Conservation (phyloP, 192 early-diverging fungal species). For the Spinellus fusiger region DNA sequence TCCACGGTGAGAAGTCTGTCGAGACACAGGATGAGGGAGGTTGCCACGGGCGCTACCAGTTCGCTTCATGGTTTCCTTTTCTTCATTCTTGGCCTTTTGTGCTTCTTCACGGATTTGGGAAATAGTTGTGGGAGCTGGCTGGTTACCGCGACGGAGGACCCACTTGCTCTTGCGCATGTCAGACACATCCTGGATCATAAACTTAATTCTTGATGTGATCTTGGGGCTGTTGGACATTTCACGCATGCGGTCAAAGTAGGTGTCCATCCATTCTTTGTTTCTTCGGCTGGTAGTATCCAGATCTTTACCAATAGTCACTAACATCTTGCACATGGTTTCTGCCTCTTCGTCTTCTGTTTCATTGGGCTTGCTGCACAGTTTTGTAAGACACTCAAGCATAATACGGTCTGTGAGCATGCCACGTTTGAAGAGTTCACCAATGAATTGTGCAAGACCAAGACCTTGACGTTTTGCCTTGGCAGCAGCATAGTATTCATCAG, state of each 20-base stretch:
- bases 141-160: slow-evolving; percentile 55
- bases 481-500: slow-evolving; percentile 77
- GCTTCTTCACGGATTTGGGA: slow-evolving; percentile 83
- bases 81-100: slow-evolving; percentile 56
- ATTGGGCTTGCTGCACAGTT: slow-evolving; percentile 64
- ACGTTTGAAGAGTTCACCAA: slow-evolving; percentile 93
- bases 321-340: slow-evolving; percentile 88
- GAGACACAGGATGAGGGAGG: slow-evolving; percentile 55
- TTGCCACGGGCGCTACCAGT: slow-evolving; percentile 55
- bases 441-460: slow-evolving; percentile 89
- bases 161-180: slow-evolving; percentile 66
- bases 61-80: slow-evolving; percentile 65
- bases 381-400: slow-evolving; percentile 87
- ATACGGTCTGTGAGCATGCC: slow-evolving; percentile 90
- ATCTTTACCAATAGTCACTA: slow-evolving; percentile 82
- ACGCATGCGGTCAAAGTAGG: slow-evolving; percentile 81
- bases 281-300: slow-evolving; percentile 63
- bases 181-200: slow-evolving; percentile 75
- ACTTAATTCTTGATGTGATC: slow-evolving; percentile 84
- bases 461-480: slow-evolving; percentile 91
- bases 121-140: slow-evolving; percentile 82
- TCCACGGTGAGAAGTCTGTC: slow-evolving; percentile 52
- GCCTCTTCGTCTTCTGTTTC: slow-evolving; percentile 92
- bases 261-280: slow-evolving; percentile 64
- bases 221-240: slow-evolving; percentile 63